Conservation (phyloP, 345 rosid genomes). For the Salix purpurea region DNA sequence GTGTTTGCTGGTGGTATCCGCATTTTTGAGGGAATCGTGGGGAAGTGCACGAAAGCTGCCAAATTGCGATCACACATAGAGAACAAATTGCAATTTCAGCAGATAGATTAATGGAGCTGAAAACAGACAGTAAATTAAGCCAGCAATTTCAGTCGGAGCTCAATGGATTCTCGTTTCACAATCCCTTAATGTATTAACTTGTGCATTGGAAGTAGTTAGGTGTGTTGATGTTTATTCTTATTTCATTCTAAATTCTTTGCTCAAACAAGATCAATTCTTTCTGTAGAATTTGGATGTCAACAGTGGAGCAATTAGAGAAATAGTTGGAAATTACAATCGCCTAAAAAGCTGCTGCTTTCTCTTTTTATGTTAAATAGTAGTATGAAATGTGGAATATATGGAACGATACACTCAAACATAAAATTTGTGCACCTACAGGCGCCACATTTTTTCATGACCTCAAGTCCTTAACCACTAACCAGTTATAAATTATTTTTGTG, state of each 20-base stretch:
- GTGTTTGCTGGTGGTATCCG: not conserved
- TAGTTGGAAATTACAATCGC: slow-evolving; percentile 4
- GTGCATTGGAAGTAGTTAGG: slow-evolving; percentile 20
- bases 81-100: not conserved
- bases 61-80: not conserved
- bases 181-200: slow-evolving; percentile 6
- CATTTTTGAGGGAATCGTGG: not conserved
- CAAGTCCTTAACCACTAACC: no score
- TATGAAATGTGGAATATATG: no score
- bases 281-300: slow-evolving; percentile 1
- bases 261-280: not conserved
- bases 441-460: no score
- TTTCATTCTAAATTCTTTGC: slow-evolving; percentile 10
- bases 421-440: no score
- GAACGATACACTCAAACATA: no score
- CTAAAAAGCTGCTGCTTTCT: no score
- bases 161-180: not conserved
- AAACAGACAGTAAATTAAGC: not conserved
- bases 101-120: not conserved
- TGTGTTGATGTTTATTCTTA: not conserved
- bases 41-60: not conserved
- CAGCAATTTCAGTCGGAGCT: not conserved
- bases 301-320: not conserved
- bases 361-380: no score
- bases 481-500: no score